Percentiles rank a stretch among this genome's conserved stretches.
These are phyloP conservation scores for Neckera pumila DNA, from an alignment of 225 moss, liverwort and hornwort species.

Conservation along the genomic window DNA sequence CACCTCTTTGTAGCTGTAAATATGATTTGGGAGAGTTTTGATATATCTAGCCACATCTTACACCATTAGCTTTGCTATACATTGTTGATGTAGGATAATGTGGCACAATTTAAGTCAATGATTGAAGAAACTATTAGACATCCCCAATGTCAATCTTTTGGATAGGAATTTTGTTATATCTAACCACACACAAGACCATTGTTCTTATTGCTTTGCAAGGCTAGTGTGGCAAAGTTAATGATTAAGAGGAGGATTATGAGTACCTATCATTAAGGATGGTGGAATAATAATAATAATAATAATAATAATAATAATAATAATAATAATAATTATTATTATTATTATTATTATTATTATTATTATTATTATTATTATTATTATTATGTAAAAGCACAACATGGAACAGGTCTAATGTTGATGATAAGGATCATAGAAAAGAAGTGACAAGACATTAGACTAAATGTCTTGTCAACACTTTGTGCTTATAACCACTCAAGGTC, in stretches of 20 bases:
- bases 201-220: accelerated
- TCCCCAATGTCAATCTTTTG: background rate
- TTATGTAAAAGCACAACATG: too few species aligned
- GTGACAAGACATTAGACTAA: too few species aligned
- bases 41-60: background rate
- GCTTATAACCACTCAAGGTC: background rate
- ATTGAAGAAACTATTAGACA: background rate
- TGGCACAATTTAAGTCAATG: background rate
- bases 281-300: too few species aligned
- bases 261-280: background rate
- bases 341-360: too few species aligned
- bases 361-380: background rate
- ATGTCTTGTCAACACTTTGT: too few species aligned
- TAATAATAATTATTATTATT: too few species aligned
- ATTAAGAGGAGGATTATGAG: background rate
- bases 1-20: background rate
- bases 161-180: background rate
- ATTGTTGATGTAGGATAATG: background rate
- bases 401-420: background rate
- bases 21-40: background rate
- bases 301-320: too few species aligned
- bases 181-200: background rate
- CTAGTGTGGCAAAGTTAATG: accelerated
- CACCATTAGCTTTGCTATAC: background rate
- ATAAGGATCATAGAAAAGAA: background rate